Conservation (phyloP, 1,284 basidiomycete species). For the Coniophora puteana region DNA sequence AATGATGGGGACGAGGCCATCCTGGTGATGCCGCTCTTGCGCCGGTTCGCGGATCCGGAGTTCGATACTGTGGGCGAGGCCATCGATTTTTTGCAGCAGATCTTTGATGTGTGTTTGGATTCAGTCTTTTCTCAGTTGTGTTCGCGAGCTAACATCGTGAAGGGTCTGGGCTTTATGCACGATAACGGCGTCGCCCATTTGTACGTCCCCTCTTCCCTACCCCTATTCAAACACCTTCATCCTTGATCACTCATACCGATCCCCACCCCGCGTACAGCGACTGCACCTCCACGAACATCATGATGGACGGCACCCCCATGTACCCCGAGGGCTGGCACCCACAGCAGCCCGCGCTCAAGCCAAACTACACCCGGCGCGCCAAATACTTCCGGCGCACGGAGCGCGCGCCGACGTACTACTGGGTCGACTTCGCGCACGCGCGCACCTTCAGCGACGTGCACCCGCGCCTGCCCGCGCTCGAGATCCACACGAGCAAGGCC, state of each 20-base stretch:
- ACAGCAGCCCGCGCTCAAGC: background rate
- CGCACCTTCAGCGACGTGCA: conserved; percentile 9
- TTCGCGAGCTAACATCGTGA: conserved; percentile 1
- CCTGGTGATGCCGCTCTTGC: conserved; percentile 24
- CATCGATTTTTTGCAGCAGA: conserved; percentile 23
- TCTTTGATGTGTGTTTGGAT: conserved; percentile 24
- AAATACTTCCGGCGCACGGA: background rate
- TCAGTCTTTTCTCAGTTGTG: background rate
- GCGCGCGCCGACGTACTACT: background rate
- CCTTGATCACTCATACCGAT: background rate
- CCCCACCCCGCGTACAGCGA: conserved; percentile 28
- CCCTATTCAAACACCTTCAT: background rate
- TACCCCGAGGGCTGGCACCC: conserved; percentile 14
- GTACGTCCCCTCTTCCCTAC: conserved; percentile 14
- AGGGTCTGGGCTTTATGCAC: conserved; percentile 40
- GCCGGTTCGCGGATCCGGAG: conserved; percentile 13
- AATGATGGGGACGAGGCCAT: conserved; percentile 12
- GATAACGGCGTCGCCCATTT: conserved; percentile 32
- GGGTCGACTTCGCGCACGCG: conserved; percentile 3
- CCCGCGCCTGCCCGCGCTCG: conserved; percentile 3
- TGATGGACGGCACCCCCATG: conserved; percentile 29
- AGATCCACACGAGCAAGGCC: conserved; percentile 10
- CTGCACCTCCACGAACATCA: conserved; percentile 29
- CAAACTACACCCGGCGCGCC: background rate
- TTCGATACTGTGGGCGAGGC: conserved; percentile 27